These are phyloP conservation scores for Neonectria neomacrospora DNA, from an alignment of 2,329 filamentous ascomycete genomes.

Conservation along the genomic window DNA sequence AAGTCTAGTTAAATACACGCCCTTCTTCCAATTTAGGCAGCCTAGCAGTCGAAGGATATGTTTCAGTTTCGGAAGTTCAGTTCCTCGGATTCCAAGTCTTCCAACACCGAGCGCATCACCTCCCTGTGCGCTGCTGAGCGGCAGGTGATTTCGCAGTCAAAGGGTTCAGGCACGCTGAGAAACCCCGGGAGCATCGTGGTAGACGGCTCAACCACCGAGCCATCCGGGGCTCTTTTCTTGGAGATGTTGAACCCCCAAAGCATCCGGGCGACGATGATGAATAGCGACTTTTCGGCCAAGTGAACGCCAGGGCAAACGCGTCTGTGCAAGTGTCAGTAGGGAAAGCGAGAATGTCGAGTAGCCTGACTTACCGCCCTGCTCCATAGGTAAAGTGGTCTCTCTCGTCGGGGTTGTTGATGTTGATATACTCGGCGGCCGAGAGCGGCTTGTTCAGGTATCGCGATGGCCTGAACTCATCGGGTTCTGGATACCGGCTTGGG, in stretches of 20 bases:
- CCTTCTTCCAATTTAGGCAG: neutral
- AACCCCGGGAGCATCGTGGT: slow-evolving; percentile 27
- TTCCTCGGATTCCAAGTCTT: neutral
- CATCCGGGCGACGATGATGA: slow-evolving; percentile 25
- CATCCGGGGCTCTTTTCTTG: slow-evolving; percentile 12
- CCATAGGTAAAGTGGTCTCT: slow-evolving; percentile 33
- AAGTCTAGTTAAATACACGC: neutral
- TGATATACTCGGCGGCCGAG: slow-evolving; percentile 22
- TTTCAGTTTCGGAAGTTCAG: neutral
- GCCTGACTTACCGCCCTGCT: slow-evolving; percentile 20
- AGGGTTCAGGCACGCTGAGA: slow-evolving; percentile 25
- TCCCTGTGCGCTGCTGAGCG: slow-evolving; percentile 11
- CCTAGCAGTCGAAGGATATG: neutral
- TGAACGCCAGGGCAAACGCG: slow-evolving; percentile 28
- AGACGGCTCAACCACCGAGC: slow-evolving; percentile 14
- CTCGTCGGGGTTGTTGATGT: slow-evolving; percentile 16
- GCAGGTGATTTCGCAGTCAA: slow-evolving; percentile 24
- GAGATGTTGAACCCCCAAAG: slow-evolving; percentile 30
- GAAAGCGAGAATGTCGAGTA: neutral
- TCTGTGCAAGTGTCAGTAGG: slow-evolving; percentile 1
- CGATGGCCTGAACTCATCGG: slow-evolving; percentile 23
- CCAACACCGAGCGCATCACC: neutral
- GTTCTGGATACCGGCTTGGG: slow-evolving; percentile 19
- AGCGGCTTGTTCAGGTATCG: slow-evolving; percentile 19
- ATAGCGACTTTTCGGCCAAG: slow-evolving; percentile 27